A percentile compares a stretch with the other conserved stretches of the same genome.
Conservation (phyloP, 1,284 basidiomycete species). For the Ceratobasidium sp. region DNA sequence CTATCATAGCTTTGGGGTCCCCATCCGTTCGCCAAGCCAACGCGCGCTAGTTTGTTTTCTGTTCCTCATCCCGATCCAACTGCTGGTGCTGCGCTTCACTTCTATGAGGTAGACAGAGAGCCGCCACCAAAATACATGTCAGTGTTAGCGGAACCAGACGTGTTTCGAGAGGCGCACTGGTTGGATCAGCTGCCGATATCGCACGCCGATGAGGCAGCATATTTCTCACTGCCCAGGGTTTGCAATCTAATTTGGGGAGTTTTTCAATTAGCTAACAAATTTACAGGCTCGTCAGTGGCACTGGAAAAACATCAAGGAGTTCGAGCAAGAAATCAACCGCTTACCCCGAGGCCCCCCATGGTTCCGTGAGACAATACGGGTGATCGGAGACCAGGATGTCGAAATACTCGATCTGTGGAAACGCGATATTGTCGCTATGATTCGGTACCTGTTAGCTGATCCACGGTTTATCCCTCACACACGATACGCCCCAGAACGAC, state of each 20-base stretch:
- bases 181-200: background rate
- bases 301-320: conserved; percentile 49
- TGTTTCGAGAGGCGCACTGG: conserved; percentile 3
- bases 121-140: background rate
- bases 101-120: background rate
- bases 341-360: conserved; percentile 53
- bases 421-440: conserved; percentile 56
- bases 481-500: conserved; percentile 28
- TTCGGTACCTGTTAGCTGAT: conserved; percentile 51
- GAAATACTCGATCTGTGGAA: conserved; percentile 55
- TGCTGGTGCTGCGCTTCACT: background rate
- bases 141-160: background rate
- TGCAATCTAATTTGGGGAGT: background rate
- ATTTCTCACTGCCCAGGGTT: background rate
- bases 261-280: background rate
- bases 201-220: background rate
- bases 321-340: conserved; percentile 50
- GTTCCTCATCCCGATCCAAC: conserved; percentile 13
- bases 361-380: conserved; percentile 50
- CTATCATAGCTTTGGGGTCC: background rate
- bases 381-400: conserved; percentile 51
- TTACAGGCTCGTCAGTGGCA: conserved; percentile 32
- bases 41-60: background rate
- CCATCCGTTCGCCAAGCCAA: background rate
- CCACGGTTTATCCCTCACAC: conserved; percentile 25